Evolutionary conservation across 176 grass and related monocot genomes (phyloP), one percentile per base, ranked within the genome.

Genomic region (Aegilops longissima): DNA sequence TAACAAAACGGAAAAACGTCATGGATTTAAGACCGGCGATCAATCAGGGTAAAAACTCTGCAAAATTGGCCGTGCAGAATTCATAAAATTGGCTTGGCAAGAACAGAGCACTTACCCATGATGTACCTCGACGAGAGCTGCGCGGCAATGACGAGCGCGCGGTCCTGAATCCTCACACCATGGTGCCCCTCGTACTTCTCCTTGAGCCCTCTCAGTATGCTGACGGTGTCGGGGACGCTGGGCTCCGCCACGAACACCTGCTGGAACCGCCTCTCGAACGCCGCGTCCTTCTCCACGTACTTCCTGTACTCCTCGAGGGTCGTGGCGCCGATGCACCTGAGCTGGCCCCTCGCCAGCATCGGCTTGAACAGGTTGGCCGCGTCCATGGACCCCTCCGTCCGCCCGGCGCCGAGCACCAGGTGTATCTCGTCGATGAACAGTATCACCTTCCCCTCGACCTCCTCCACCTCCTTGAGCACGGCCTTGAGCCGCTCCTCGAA

Each of bases 351-450:
- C 3, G 94, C 92, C 17, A 94, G 92, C 92, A 94, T 92, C 13
- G 92, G 94, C 77, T 97, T 97, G 59, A 97, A 92, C 45, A 97
- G 86, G 82, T 97, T 94, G 8, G 92, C 95, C 0, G 92, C 92
- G 14, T 97, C 95, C 92, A 97, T 94, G 9, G 95, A 94, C 0
- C 95, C 95, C 61, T 94, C 95, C 3, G 80, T 89, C 42, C 90
- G 81, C 12, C 92, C 95, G 2, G 95, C 95, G 21, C 95, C 92
- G 10, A 94, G 92, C 24, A 97, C 90, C 35, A 94, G 85, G 78
- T 97, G 95, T 17, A 97, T 92, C 70, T 97, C 95, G 83, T 97
- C 95, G 68, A 97, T 97, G 88, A 97, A 97, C 14, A 97, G 86
- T 0, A 92, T 94, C 20, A 94, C 94, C 78, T 93, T 97, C 16